Percentiles rank a stretch among this genome's conserved stretches.
phyloP scores from a whole-genome alignment of 805 yeast genomes.

The Yarrowia yakushimensis region DNA sequence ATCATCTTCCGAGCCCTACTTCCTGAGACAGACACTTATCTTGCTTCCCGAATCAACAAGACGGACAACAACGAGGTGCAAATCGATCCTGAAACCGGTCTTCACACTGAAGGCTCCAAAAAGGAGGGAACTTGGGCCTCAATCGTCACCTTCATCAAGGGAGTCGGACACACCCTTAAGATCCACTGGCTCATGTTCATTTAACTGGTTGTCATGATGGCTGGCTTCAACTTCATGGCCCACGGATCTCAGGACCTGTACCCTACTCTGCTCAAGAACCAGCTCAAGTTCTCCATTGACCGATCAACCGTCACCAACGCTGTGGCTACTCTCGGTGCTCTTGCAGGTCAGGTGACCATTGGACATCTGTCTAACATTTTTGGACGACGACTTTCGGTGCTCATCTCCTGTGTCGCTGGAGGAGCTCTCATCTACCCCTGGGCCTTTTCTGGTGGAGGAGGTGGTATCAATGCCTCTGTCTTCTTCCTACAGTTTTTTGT shows the following conservation, averaged over 20 bases:
- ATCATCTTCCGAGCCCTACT: conserved; percentile 54
- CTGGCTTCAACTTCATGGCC: conserved; percentile 65
- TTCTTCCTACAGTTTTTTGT: conserved; percentile 64
- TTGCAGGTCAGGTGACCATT: conserved; percentile 57
- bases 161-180: conserved; percentile 35
- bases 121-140: conserved; percentile 27
- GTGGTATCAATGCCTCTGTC: conserved; percentile 55
- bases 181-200: conserved; percentile 57
- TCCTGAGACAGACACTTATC: conserved; percentile 59
- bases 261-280: conserved; percentile 59
- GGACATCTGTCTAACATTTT: conserved; percentile 55
- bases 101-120: not conserved
- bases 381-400: conserved; percentile 59
- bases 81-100: conserved; percentile 26
- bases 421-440: conserved; percentile 64
- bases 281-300: conserved; percentile 47
- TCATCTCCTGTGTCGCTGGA: conserved; percentile 50
- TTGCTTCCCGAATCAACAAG: conserved; percentile 35
- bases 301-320: conserved; percentile 57
- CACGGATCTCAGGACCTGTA: conserved; percentile 73
- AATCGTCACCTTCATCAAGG: not conserved
- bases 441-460: conserved; percentile 46
- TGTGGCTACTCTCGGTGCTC: conserved; percentile 65
- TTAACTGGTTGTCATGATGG: conserved; percentile 57
- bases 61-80: not conserved